Evolutionary conservation across 257 asterid species (phyloP).

Genomic region (Gentiana dahurica): DNA sequence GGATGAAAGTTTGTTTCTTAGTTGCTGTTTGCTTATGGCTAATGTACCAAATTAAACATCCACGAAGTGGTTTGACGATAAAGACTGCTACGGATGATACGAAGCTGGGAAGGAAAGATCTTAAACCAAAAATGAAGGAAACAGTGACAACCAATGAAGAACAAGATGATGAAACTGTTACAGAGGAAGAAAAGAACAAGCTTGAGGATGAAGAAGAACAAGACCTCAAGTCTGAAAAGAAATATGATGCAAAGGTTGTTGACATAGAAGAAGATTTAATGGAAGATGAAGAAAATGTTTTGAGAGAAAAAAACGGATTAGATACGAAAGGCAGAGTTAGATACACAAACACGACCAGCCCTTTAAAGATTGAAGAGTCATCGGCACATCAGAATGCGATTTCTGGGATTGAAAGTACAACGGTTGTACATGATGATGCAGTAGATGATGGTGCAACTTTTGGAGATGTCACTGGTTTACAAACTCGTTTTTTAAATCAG

Average conservation of each 20-base stretch:
- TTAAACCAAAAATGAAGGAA: slow-evolving; percentile 22
- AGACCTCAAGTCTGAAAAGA: slow-evolving; percentile 30
- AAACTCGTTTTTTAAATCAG: no score
- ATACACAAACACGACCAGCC: no score
- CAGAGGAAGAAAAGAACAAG: slow-evolving; percentile 26
- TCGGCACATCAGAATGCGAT: no score
- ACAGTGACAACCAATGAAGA: slow-evolving; percentile 17
- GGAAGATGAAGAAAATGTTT: slow-evolving; percentile 28
- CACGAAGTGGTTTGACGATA: slow-evolving; percentile 23
- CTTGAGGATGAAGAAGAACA: slow-evolving; percentile 35
- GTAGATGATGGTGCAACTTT: no score
- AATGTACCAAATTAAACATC: slow-evolving; percentile 68
- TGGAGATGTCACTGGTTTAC: no score
- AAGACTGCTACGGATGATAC: slow-evolving; percentile 14
- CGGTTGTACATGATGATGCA: no score
- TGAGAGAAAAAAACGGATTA: no score
- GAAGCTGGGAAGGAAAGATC: slow-evolving; percentile 57
- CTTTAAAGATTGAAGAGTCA: no score
- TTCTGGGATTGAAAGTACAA: no score
- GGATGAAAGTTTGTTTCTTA: slow-evolving; percentile 49
- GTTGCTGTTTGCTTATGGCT: slow-evolving; percentile 74
- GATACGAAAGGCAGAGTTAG: no score
- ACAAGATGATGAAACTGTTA: slow-evolving; percentile 37
- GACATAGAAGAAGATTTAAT: slow-evolving; percentile 30
- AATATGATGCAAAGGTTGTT: slow-evolving; percentile 25